Evolutionary conservation across 768 basidiomycete genomes (phyloP), one percentile per base, ranked within the genome.

Genomic region (Sarcomyxa edulis): DNA sequence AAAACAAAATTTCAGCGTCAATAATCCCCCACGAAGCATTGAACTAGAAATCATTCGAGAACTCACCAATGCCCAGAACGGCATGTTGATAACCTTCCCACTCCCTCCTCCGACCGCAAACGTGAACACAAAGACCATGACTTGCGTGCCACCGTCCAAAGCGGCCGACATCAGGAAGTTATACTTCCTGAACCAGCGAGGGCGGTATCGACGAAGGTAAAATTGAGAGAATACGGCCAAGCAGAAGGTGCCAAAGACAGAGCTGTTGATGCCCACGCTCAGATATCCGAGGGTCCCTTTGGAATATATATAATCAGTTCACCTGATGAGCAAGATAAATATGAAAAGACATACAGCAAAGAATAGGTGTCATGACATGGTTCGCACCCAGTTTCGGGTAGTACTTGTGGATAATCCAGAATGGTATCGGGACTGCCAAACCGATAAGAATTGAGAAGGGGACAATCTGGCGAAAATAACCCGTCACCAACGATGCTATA

Each of bases 221-320:
- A 61, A 71, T 45, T 71, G 71, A 9, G 69, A 71, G 47, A 72
- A 65, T 18, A 70, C 52, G 32, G 66, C 69, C 19, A 72, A 46
- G n/a, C 50, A 48, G 55, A 73, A 71, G 2, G 65, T 59, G 7
- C 60, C 62, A 48, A 73, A 69, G 16, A 74, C 62, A 6, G 65
- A 71, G 8, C 68, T 70, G 61, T 79, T 79, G 54, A 79, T 74
- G 11, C 76, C 76, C 37, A 74, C 74, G 41, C 67, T 66, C 35
- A 77, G 56, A 49, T 60, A 72, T 38, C 72, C 71, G 14, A 72
- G 56, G 3, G 63, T 64, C 56, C 63, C 64, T 64, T 29, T 16
- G 32, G 16, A 25, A 28, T 25, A 10, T 19, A 25, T n/a, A n/a
- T n/a, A n/a, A 39, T n/a, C 18, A 36, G 9, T 38, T 28, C 4